Base-by-base conservation (phyloP, 192 early-diverging fungal species). In the Rhizoclosmatium sp. region DNA sequence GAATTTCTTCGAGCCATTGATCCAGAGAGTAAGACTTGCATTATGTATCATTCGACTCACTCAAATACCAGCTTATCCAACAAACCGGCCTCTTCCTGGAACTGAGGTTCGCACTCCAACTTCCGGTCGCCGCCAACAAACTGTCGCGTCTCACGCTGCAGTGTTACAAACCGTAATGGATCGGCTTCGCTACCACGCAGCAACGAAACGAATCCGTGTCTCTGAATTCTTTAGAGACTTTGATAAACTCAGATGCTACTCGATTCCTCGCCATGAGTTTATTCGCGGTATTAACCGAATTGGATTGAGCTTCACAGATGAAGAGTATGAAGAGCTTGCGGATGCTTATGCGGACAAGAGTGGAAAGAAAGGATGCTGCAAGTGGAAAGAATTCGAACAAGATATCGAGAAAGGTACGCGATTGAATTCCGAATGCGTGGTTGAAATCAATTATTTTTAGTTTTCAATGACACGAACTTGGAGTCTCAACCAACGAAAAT, bases 161-260 rank as follows among this genome's bases (percentile, higher is more conserved):
- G 10, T 71, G 5, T n/a, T 67, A 1, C 54, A 78, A 41, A 64
- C 77, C 1, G 14, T 88, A 44, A 62, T 89, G 65, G 62, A 79
- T 2, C 67, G 42, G 5, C 47, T 89, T 44, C 65, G 81, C 12
- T 59, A 74, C 59, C 80, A 87, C 62, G 80, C 82, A 10, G 69
- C 59, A 3, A 78, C 79, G 3, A 76, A 87, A 39, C 83, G 89
- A n/a, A 82, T 88, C 67, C 80, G 86, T 19, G 84, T 90, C 12
- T 69, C 81, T 21, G 87, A 90, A 69, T 89, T 86, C 71, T 89
- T 90, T 80, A 72, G 77, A 12, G 87, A 90, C 80, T 86, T 87
- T 77, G 89, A 90, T 77, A 87, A 86, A 58, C 81, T 88, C n/a
- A 56, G 88, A 16, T 75, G 78, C 31, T 88, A 88, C 73, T 79